Evolutionary conservation across 140 eudicot genomes (phyloP), one percentile per base, ranked within the genome.

Genomic region (Stevia rebaudiana): DNA sequence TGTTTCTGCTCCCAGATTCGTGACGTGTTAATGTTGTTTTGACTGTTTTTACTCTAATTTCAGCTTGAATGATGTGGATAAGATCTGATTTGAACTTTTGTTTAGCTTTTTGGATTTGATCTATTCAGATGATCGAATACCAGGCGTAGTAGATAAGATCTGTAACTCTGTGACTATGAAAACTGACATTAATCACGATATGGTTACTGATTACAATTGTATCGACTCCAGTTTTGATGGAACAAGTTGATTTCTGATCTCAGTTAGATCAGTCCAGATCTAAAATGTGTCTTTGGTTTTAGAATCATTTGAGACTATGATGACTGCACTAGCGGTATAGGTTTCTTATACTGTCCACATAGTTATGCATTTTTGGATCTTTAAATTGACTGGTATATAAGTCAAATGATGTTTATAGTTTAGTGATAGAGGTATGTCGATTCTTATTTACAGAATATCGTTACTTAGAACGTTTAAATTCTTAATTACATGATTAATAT

Each of bases 71-170:
- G 7, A 36, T 36, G 33, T 72, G 39, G 48, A 62, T 62, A 2
- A 47, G 33, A 28, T 2, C 33, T 28, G 60, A 11, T 46, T 69
- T 69, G 16, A 58, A 48, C n/a, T 31, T 55, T 31, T 16, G 40
- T 30, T 17, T 24, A 70, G 61, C 30, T 60, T 70, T 19, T 61
- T 19, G 33, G 21, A 3, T 11, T 37, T 61, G 59, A 33, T 70
- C 18, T 15, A 9, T 25, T 21, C 33, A 36, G 28, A 24, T 54
- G 17, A 30, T 37, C 33, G 33, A 28, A 28, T 37, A 0, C 35
- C 18, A 18, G 18, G 18, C 6, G 65, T 4, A 17, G 19, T 18
- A 24, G 56, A 18, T 19, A 8, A 50, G 8, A 24, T 25, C 4
- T n/a, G 18, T 7, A 10, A 40, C 11, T 41, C 17, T 6, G 11